Base-by-base conservation (phyloP, 805 yeast species). In the Priceomyces melissophilus region DNA sequence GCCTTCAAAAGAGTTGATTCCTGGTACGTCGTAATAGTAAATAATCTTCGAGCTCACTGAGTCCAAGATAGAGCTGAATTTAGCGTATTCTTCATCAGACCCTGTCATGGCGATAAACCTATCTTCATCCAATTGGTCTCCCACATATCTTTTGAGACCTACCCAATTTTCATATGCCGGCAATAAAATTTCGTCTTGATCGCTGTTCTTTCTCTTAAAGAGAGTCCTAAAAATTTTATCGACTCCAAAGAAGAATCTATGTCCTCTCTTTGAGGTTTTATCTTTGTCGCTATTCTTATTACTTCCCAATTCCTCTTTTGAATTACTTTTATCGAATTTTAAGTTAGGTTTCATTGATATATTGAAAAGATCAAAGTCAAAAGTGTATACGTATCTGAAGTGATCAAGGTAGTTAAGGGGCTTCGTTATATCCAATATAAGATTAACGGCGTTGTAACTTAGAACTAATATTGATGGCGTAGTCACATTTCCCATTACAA, bases 401-500 rank as follows among this genome's bases (percentile, higher is more conserved):
- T 65, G 48, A 58, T 93, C 99, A 2, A 76, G 54, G 1, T 39
- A 30, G 28, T 68, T 62, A 7, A 74, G 73, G 0, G 81, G 60
- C 10, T 63, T 63, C 3, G 69, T 59, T 9, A 77, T 67, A 58
- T 90, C 96, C 2, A 83, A 43, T 0, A 69, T 41, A 0, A 88
- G 89, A 10, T 63, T 62, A 1, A 79, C 79, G 1, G 69, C 56
- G 4, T 74, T 68, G 51, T 73, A 83, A 7, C 88, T 81, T 3
- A 75, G 67, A 3, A 88, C 80, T 33, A 85, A 47, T 9, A 93
- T 63, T 1, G 90, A 78, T 1, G 93, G 82, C 0, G 96, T 88
- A 11, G 78, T 73, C 44, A 74, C 71, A 59, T 90, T 91, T 7
- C 99, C 99, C 14, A 88, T 53, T 1, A 87, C 84, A 20, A 87